Percentiles rank a stretch among this genome's conserved stretches.
These are phyloP conservation scores for Monosporozyma servazzii DNA, from an alignment of 805 yeast genomes.

Conservation along the genomic window DNA sequence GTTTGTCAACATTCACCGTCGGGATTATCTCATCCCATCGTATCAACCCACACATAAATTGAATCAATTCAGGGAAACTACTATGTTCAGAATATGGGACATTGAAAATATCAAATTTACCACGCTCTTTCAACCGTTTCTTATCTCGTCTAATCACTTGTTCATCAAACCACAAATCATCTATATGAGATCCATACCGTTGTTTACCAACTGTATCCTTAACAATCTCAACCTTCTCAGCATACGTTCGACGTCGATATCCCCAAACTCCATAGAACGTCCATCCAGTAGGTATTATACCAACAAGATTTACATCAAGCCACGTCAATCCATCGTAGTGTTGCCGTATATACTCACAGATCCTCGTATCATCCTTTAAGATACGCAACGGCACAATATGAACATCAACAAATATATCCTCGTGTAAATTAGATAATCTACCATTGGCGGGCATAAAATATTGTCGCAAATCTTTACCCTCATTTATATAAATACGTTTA, in stretches of 20 bases:
- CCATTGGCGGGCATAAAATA: constrained; percentile 1
- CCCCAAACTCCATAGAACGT: constrained; percentile 32
- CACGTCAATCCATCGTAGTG: constrained; percentile 5
- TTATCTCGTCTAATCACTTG: constrained; percentile 13
- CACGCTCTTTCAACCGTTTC: constrained; percentile 19
- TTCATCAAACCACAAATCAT: constrained; percentile 15
- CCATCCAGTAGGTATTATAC: constrained; percentile 90
- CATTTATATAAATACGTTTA: constrained; percentile 30
- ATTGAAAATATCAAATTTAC: constrained; percentile 40
- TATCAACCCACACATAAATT: constrained; percentile 45
- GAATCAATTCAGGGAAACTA: constrained; percentile 69
- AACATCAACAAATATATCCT: constrained; percentile 30
- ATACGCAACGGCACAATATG: constrained; percentile 69
- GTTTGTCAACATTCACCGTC: constrained; percentile 46
- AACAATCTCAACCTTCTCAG: constrained; percentile 10
- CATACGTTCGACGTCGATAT: not conserved
- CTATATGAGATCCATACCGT: constrained; percentile 5
- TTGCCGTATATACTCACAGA: constrained; percentile 22
- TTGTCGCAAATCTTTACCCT: constrained; percentile 4
- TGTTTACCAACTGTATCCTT: constrained; percentile 2
- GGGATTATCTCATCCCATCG: constrained; percentile 54
- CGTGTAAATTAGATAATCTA: too few species aligned
- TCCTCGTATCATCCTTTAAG: constrained; percentile 30
- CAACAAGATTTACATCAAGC: constrained; percentile 39
- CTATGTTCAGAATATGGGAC: constrained; percentile 95